A percentile compares a stretch with the other conserved stretches of the same genome.
Conservation (phyloP, 495 filamentous ascomycete genomes). For the Aspergillus biplanus region DNA sequence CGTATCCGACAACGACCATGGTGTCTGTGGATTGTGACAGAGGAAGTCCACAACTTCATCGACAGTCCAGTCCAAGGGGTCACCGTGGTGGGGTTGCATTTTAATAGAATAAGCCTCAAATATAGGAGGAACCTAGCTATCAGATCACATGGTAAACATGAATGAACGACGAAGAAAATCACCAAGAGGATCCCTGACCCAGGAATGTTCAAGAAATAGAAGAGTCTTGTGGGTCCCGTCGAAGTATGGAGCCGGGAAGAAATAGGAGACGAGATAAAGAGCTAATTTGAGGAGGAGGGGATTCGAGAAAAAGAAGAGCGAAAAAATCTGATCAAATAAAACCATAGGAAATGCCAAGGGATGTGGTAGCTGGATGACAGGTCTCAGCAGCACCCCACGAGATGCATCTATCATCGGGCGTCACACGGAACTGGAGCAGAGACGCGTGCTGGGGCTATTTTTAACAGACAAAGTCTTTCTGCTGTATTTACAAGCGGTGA, state of each 20-base stretch:
- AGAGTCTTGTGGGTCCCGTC: too few species aligned
- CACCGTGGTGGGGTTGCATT: constrained; percentile 35
- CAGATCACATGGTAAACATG: too few species aligned
- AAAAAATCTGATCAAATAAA: neutral
- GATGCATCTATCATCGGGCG: neutral
- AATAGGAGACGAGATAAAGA: constrained; percentile 6
- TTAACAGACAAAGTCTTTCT: neutral
- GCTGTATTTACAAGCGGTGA: neutral
- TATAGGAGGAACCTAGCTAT: too few species aligned
- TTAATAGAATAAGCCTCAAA: neutral
- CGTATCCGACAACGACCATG: constrained; percentile 39
- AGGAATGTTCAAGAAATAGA: too few species aligned
- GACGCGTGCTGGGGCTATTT: neutral
- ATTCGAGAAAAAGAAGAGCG: neutral
- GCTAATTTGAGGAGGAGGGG: neutral
- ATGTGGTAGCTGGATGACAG: neutral
- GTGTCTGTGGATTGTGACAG: constrained; percentile 54
- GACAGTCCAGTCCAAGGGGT: constrained; percentile 70
- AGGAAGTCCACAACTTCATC: constrained; percentile 68
- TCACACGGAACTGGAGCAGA: neutral
- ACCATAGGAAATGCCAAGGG: neutral
- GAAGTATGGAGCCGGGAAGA: neutral
- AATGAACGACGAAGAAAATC: too few species aligned
- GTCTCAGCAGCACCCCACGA: neutral
- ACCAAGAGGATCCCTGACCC: too few species aligned